Conservation (phyloP, 306 rosid species). For the Dryas octopetala region DNA sequence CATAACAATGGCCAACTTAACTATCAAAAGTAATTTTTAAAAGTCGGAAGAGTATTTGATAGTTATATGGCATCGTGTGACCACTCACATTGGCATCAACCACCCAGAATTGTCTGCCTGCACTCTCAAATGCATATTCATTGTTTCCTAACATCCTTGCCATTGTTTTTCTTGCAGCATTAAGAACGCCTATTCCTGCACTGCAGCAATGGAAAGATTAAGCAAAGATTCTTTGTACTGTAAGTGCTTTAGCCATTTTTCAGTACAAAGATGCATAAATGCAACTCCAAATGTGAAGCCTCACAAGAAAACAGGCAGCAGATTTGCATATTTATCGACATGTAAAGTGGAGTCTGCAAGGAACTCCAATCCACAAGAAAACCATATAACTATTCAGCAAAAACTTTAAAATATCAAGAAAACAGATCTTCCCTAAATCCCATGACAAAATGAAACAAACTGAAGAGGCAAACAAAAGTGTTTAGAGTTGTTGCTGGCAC, state of each 20-base stretch:
- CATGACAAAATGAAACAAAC: neutral
- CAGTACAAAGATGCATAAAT: slow-evolving; percentile 7
- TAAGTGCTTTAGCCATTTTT: slow-evolving; percentile 12
- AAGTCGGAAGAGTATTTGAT: neutral
- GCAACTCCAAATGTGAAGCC: neutral
- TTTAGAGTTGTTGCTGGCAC: neutral
- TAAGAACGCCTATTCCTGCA: slow-evolving; percentile 96
- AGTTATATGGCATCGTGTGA: neutral
- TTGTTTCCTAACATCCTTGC: slow-evolving; percentile 99
- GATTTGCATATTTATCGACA: neutral
- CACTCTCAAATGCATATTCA: slow-evolving; percentile 79
- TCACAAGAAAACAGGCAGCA: neutral
- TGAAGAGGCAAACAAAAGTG: neutral
- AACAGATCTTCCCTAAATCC: neutral
- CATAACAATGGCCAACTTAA: slow-evolving; percentile 21
- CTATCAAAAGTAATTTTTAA: neutral
- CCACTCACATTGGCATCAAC: slow-evolving; percentile 84
- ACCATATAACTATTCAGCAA: neutral
- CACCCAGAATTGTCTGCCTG: slow-evolving; percentile 94
- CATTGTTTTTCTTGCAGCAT: slow-evolving; percentile 93
- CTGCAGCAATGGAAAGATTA: slow-evolving; percentile 54
- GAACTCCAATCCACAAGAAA: neutral
- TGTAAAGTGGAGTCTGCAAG: neutral
- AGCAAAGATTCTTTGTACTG: slow-evolving; percentile 22
- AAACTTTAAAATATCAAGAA: neutral